Evolutionary conservation across 2,329 filamentous ascomycete genomes (phyloP).

Genomic region (Epichloe amarillans): DNA sequence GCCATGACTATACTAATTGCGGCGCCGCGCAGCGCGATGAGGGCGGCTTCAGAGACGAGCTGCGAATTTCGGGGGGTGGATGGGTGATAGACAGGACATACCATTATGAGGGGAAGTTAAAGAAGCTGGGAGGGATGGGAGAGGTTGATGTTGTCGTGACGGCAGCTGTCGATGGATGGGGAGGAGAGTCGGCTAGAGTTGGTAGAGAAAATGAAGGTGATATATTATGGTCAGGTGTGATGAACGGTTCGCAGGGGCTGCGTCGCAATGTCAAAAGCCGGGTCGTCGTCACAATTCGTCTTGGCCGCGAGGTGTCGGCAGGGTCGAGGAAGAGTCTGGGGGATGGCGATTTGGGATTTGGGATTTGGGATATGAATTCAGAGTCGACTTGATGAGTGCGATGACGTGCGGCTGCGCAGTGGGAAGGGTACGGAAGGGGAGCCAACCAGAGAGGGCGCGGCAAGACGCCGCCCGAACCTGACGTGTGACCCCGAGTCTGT

Average conservation of each 20-base stretch:
- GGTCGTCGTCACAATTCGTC: background rate
- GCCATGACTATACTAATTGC: constrained; percentile 6
- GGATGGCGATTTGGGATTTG: background rate
- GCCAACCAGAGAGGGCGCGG: background rate
- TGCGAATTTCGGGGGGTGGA: constrained; percentile 2
- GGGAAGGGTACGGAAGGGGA: background rate
- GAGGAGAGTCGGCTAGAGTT: background rate
- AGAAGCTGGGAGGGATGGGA: background rate
- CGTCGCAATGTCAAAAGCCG: background rate
- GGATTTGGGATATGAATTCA: background rate
- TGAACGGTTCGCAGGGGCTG: background rate
- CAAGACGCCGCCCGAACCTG: background rate
- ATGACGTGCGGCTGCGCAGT: constrained; percentile 1
- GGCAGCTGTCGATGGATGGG: constrained; percentile 1
- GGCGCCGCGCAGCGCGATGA: constrained; percentile 5
- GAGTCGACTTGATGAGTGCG: background rate
- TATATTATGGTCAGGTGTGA: background rate
- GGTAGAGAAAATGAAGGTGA: background rate
- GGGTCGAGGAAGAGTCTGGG: background rate
- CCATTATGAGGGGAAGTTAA: constrained; percentile 2
- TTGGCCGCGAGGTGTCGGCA: background rate
- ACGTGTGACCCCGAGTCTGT: background rate
- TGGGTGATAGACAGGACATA: constrained; percentile 4
- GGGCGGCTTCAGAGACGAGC: constrained; percentile 3
- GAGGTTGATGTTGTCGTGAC: background rate